Conservation (phyloP, 2,329 filamentous ascomycete genomes). For the Penicillium sp. region DNA sequence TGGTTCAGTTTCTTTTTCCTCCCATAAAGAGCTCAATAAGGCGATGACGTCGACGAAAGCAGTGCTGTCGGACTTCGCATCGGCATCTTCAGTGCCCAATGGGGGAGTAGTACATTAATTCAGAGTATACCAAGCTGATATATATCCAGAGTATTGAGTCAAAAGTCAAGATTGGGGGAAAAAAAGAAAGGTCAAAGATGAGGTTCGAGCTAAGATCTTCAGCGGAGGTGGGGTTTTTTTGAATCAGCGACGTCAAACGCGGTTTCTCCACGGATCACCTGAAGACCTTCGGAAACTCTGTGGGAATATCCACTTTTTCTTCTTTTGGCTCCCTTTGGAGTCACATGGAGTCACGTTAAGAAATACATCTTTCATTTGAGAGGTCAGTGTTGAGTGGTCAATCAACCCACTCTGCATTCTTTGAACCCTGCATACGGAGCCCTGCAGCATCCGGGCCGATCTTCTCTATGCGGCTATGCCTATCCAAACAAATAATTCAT, state of each 20-base stretch:
- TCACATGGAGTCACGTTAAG: no score
- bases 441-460: constrained; percentile 6
- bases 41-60: constrained; percentile 41
- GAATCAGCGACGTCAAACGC: constrained; percentile 36
- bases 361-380: neutral
- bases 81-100: constrained; percentile 26
- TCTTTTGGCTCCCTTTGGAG: neutral
- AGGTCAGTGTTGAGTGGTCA: constrained; percentile 5
- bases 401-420: neutral
- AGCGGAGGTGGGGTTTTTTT: constrained; percentile 25
- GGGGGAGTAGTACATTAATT: constrained; percentile 6
- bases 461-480: neutral
- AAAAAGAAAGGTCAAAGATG: constrained; percentile 2
- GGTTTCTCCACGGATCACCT: constrained; percentile 33
- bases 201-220: constrained; percentile 16
- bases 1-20: constrained; percentile 6
- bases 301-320: constrained; percentile 15
- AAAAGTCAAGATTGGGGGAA: constrained; percentile 2
- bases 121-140: constrained; percentile 16
- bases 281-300: constrained; percentile 28
- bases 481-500: no score
- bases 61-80: constrained; percentile 30
- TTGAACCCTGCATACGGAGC: constrained; percentile 11
- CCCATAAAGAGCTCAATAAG: constrained; percentile 20
- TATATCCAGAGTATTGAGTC: constrained; percentile 8